Percentiles rank a stretch among this genome's conserved stretches.
These are phyloP conservation scores for Aureobasidium mangrovei DNA, from an alignment of 2,329 filamentous ascomycete species.

Conservation along the genomic window DNA sequence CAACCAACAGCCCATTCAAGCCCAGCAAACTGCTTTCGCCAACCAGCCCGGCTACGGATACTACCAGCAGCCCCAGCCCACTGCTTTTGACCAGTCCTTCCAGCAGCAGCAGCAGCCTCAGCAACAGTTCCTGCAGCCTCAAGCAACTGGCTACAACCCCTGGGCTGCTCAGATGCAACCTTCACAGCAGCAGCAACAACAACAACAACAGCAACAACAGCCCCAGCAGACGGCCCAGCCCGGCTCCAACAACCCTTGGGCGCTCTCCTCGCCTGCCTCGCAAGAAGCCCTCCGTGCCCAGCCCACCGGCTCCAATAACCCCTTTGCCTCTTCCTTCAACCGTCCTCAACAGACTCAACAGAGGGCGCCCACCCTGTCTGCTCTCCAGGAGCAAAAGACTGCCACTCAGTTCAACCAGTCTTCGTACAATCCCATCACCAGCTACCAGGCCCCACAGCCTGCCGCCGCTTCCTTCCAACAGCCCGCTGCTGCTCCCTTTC, in stretches of 20 bases:
- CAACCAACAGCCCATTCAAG: conserved; percentile 67
- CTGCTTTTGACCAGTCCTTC: conserved; percentile 53
- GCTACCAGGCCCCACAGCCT: conserved; percentile 40
- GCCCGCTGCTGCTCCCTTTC: conserved; percentile 35
- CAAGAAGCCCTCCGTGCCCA: conserved; percentile 63
- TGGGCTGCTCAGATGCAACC: conserved; percentile 28
- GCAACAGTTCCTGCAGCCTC: conserved; percentile 46
- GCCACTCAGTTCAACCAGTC: conserved; percentile 53
- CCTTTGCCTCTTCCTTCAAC: conserved; percentile 69
- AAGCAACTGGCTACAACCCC: conserved; percentile 50
- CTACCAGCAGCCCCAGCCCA: conserved; percentile 52
- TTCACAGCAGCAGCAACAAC: conserved; percentile 43
- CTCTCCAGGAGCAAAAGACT: conserved; percentile 76
- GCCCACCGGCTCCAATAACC: conserved; percentile 94
- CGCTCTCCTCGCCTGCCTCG: conserved; percentile 46
- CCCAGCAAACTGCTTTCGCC: conserved; percentile 52
- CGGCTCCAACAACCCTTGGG: conserved; percentile 94
- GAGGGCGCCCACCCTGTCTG: conserved; percentile 61
- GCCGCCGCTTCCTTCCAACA: conserved; percentile 35
- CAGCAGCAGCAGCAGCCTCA: conserved; percentile 39
- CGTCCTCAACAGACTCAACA: conserved; percentile 47
- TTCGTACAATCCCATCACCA: conserved; percentile 34
- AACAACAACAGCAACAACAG: conserved; percentile 42
- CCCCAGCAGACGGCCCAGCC: conserved; percentile 59
- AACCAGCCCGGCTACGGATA: conserved; percentile 54